A percentile compares a stretch with the other conserved stretches of the same genome.
These are phyloP conservation scores for Excoecaria agallocha DNA, from an alignment of 345 rosid genomes.

Conservation along the genomic window DNA sequence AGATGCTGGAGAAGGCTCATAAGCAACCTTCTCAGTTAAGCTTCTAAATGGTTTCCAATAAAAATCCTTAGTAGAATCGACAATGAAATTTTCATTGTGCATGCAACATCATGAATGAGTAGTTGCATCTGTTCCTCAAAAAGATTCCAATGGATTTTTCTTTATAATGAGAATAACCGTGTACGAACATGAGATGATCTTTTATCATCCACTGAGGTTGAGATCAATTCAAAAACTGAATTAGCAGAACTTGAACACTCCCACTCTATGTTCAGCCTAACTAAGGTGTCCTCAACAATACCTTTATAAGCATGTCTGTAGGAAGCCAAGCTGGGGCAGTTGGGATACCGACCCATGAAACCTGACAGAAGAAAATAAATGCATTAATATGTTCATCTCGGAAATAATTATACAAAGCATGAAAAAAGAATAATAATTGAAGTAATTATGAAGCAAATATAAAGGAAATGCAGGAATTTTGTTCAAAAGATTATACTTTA, in stretches of 20 bases:
- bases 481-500: no score
- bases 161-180: no score
- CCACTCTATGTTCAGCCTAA: neutral
- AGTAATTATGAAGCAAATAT: no score
- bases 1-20: neutral
- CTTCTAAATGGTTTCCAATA: neutral
- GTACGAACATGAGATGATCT: no score
- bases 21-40: neutral
- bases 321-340: conserved; percentile 98
- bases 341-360: conserved; percentile 91
- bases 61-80: neutral
- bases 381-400: neutral
- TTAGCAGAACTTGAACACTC: neutral
- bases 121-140: no score
- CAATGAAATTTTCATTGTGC: no score
- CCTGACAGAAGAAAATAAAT: conserved; percentile 29
- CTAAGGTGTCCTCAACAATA: conserved; percentile 13
- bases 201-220: no score
- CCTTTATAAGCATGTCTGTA: conserved; percentile 89
- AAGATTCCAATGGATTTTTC: no score
- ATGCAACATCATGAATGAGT: neutral
- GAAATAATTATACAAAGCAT: no score
- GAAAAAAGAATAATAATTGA: neutral
- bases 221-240: no score
- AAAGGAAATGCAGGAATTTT: no score